Conservation (phyloP, 306 rosid species). For the Alnus rubra region DNA sequence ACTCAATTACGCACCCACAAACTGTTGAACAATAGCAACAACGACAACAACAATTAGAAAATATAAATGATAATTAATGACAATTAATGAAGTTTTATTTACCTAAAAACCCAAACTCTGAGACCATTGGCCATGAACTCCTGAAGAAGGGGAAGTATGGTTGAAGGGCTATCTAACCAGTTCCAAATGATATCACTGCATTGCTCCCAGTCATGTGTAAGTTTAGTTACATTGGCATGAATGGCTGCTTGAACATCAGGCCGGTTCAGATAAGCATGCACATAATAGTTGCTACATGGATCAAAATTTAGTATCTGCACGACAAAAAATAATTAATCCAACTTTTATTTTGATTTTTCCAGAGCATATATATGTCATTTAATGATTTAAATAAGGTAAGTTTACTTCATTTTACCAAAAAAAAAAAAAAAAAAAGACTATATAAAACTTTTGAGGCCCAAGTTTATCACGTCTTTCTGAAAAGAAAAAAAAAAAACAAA, state of each 20-base stretch:
- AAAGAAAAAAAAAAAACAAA: not conserved
- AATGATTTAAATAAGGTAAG: too few species aligned
- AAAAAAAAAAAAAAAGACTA: too few species aligned
- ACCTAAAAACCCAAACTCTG: too few species aligned
- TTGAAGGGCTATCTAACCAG: constrained; percentile 57
- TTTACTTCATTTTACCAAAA: too few species aligned
- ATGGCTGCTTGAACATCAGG: constrained; percentile 72
- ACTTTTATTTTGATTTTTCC: not conserved
- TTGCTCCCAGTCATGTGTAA: constrained; percentile 71
- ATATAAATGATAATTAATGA: too few species aligned
- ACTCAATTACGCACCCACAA: too few species aligned
- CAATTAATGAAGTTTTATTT: too few species aligned
- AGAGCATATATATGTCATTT: not conserved
- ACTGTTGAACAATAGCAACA: too few species aligned
- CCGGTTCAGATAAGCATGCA: constrained; percentile 63
- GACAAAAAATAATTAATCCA: constrained; percentile 13
- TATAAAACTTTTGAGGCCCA: too few species aligned
- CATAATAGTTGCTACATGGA: constrained; percentile 74
- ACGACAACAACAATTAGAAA: too few species aligned
- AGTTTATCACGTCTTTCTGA: too few species aligned
- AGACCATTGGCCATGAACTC: constrained; percentile 18
- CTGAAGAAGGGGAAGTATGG: constrained; percentile 61
- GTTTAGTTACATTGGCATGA: constrained; percentile 88
- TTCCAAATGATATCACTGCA: constrained; percentile 49
- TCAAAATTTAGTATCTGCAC: constrained; percentile 52